phyloP scores from a whole-genome alignment of 2,329 filamentous ascomycete species.

The Aspergillus sojae region DNA sequence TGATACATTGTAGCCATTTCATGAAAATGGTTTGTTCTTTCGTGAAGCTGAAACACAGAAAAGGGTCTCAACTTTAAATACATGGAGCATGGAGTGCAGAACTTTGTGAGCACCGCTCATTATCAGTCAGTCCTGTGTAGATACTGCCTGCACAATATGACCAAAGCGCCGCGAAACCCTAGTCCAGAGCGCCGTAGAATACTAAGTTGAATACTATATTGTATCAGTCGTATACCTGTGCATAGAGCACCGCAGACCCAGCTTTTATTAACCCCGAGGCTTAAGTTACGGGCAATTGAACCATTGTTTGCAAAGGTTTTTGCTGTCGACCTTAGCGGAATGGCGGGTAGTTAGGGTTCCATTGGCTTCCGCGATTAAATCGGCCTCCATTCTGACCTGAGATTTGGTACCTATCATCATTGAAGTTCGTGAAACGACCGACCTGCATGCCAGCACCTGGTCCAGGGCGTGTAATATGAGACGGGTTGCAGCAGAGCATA shows the following conservation, averaged over 20 bases:
- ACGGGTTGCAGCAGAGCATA: conserved; percentile 98
- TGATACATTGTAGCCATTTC: conserved; percentile 24
- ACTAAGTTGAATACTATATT: conserved; percentile 1
- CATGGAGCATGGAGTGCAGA: background rate
- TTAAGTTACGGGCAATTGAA: background rate
- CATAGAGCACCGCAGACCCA: background rate
- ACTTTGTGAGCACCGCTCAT: background rate
- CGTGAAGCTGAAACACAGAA: conserved; percentile 1
- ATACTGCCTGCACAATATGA: background rate
- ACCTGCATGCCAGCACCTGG: conserved; percentile 74
- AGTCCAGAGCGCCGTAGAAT: background rate
- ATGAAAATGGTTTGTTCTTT: conserved; percentile 18
- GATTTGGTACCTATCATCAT: conserved; percentile 39
- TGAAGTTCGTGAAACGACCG: conserved; percentile 59
- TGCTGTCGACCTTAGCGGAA: conserved; percentile 35
- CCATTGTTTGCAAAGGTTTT: background rate
- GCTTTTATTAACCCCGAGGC: background rate
- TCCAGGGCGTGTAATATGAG: conserved; percentile 83
- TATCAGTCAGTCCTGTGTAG: background rate
- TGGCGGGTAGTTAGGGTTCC: conserved; percentile 39
- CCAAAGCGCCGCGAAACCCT: background rate
- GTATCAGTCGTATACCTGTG: background rate
- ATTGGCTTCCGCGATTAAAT: conserved; percentile 40
- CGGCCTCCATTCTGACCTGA: conserved; percentile 44
- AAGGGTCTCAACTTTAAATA: background rate